These are phyloP conservation scores for Amphichorda felina DNA, from an alignment of 2,329 filamentous ascomycete genomes.

Conservation along the genomic window DNA sequence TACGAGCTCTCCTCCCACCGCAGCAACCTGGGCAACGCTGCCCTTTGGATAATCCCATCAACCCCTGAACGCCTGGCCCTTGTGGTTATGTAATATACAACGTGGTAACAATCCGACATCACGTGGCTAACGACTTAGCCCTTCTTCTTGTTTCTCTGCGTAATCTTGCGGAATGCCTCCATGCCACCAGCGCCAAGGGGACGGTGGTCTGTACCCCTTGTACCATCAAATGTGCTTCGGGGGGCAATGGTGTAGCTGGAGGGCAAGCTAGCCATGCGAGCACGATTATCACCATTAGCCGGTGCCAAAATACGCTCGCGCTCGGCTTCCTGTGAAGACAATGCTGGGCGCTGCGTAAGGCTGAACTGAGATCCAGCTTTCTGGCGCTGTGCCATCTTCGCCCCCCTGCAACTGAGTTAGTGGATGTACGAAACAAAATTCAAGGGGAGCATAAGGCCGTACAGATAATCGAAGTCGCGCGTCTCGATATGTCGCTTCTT, in stretches of 20 bases:
- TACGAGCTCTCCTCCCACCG: too few species aligned
- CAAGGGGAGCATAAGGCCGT: conserved; percentile 16
- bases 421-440: background rate
- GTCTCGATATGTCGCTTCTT: conserved; percentile 65
- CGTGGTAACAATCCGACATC: too few species aligned
- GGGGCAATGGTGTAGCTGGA: conserved; percentile 48
- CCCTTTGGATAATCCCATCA: too few species aligned
- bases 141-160: conserved; percentile 48
- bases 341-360: conserved; percentile 35
- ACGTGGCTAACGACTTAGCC: background rate
- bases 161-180: conserved; percentile 56
- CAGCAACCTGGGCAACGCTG: too few species aligned
- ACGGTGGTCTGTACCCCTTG: conserved; percentile 37
- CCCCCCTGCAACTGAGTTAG: conserved; percentile 25
- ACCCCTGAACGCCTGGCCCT: too few species aligned
- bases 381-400: conserved; percentile 38
- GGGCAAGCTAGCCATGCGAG: conserved; percentile 40
- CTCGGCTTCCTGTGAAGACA: conserved; percentile 34
- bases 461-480: conserved; percentile 53
- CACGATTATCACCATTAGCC: conserved; percentile 41
- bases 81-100: too few species aligned
- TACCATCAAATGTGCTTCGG: conserved; percentile 48
- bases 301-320: conserved; percentile 47
- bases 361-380: conserved; percentile 35
- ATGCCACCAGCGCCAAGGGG: conserved; percentile 52